Base-by-base conservation (phyloP, 2,329 filamentous ascomycete species). In the Botryosphaeria agaves region DNA sequence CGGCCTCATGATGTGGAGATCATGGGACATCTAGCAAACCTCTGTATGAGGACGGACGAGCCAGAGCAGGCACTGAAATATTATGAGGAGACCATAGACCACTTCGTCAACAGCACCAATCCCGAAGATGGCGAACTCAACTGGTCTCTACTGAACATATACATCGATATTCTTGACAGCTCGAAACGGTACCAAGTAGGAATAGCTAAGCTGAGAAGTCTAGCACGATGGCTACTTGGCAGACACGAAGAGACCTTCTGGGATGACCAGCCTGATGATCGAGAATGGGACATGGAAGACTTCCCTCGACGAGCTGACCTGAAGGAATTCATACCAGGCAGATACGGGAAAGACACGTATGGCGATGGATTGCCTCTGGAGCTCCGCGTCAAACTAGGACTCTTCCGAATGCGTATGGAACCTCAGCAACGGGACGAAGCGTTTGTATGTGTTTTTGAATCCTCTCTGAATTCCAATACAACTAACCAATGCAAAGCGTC, bases 121-220 rank as follows among this genome's bases (percentile, higher is more conserved):
- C 49, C 59, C 2, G 52, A 57, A 19, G 53, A 61, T 12, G 53
- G 51, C 7, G 52, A 61, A 17, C 60, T 70, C 28, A 58, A 64
- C 29, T 98, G 87, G 87, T 74, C 77, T 31, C 79, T 95, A 48
- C 61, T 91, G 25, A 79, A 83, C 36, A 77, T 85, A 32, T 93
- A 89, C 40, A 67, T 83, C 23, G 83, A 94, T 44, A 64, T 95
- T 12, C 73, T 85, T 36, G 70, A 73, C 17, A 69, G 74, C 28
- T 53, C 71, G 7, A 64, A 66, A 21, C 63, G 69, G 32, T 77
- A 75, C 42, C 53, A 62, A 5, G 64, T 75, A 38, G 84, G 79
- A 3, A 66, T 92, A 3, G 52, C 53, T 17, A 69, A 76, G 37
- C 61, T 91, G 8, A 89, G 80, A 47, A 62, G 62, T 2, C 53